phyloP scores from a whole-genome alignment of 1,284 basidiomycete genomes.

The Rhodotorula sp. region DNA sequence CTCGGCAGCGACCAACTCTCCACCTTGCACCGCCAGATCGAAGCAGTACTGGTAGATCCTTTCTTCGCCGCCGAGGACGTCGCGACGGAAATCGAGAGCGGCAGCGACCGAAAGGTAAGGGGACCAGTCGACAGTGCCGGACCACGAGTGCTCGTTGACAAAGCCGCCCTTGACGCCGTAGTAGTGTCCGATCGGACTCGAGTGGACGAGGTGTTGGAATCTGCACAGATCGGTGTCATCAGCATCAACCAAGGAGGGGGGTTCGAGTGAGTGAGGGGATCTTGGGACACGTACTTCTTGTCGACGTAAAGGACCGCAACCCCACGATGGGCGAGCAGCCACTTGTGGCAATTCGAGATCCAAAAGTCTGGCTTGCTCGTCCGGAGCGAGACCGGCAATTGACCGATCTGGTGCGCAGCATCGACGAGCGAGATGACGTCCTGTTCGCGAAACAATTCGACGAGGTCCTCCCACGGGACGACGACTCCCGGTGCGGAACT shows the following conservation, averaged over 20 bases:
- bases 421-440: constrained; percentile 47
- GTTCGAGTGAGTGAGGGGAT: background rate
- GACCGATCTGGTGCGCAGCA: constrained; percentile 50
- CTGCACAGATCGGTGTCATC: background rate
- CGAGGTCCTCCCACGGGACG: constrained; percentile 48
- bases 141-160: constrained; percentile 20
- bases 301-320: constrained; percentile 47
- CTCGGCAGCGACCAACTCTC: constrained; percentile 31
- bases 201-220: constrained; percentile 39
- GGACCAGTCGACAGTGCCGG: constrained; percentile 28
- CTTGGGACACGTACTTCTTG: constrained; percentile 15
- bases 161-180: constrained; percentile 19
- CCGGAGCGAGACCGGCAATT: constrained; percentile 45
- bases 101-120: constrained; percentile 17
- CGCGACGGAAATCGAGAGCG: constrained; percentile 41
- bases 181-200: constrained; percentile 27
- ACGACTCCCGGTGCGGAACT: constrained; percentile 47
- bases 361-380: constrained; percentile 48
- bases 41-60: constrained; percentile 40
- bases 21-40: constrained; percentile 36
- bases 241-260: background rate
- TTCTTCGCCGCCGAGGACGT: constrained; percentile 41
- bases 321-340: constrained; percentile 46
- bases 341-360: constrained; percentile 45
- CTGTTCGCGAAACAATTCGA: constrained; percentile 42